Conservation (phyloP, 495 filamentous ascomycete species). For the Aspergillus wentii region DNA sequence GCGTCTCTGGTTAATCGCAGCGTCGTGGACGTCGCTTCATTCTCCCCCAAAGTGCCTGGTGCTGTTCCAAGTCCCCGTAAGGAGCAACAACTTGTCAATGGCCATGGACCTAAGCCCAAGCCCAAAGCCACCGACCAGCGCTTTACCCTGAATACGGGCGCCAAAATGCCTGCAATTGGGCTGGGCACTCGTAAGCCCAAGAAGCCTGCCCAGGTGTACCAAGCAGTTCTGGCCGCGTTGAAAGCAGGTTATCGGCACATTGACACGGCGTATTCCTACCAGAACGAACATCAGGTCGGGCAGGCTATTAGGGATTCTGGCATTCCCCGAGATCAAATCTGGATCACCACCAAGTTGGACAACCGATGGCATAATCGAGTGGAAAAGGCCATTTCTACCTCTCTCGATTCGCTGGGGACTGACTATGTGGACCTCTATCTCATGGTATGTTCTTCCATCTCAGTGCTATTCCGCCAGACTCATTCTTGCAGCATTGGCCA, state of each 20-base stretch:
- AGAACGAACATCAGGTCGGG: conserved; percentile 50
- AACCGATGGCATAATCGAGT: conserved; percentile 75
- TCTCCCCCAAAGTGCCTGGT: no score
- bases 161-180: not conserved
- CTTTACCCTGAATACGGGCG: no score
- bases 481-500: no score
- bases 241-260: not conserved
- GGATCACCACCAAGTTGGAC: conserved; percentile 84
- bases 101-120: no score
- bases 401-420: conserved; percentile 62
- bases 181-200: not conserved
- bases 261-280: not conserved
- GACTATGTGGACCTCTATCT: conserved; percentile 85
- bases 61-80: no score
- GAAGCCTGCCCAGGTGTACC: not conserved
- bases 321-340: conserved; percentile 75
- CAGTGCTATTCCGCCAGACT: no score
- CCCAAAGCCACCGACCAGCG: no score
- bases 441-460: no score
- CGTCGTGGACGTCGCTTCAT: no score
- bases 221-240: not conserved
- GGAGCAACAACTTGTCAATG: no score
- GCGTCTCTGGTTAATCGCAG: no score
- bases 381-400: conserved; percentile 62
- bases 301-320: conserved; percentile 75